Base-by-base conservation (phyloP, 495 filamentous ascomycete species). In the Staphylotrichum longicolle region DNA sequence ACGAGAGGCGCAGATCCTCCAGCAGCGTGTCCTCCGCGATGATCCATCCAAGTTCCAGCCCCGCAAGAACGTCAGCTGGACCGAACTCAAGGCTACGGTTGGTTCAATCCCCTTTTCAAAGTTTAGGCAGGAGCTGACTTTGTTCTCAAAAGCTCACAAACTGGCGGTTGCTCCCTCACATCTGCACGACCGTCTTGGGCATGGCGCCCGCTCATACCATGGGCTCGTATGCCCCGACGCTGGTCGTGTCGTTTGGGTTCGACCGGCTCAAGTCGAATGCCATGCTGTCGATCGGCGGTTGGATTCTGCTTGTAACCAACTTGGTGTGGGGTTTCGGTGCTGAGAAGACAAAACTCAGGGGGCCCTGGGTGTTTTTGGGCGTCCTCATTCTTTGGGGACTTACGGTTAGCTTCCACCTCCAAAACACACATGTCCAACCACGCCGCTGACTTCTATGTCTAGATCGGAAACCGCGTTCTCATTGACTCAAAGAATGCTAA, bases 261-360 rank as follows among this genome's bases (percentile, higher is more conserved):
- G 75, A 72, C 47, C 69, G 79, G 0, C 75, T 83, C 11, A 63
- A 69, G 7, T 79, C 82, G 7, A 84, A 84, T 63, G 81, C 81
- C 0, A 70, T 84, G 67, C 69, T 78, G 0, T 79, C 80, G 0
- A 78, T 83, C 2, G 73, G 74, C n/a, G 35, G 66, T 5, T 76
- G 74, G 62, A 61, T 72, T 35, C 45, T 72, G 32, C 53, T 73
- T 2, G 64, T 78, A 0, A 72, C 79, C 41, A 82, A 78, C 42
- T 71, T 79, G 32, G 53, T 75, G 5, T 80, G 48, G 72, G 78
- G 79, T 11, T 77, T 62, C 60, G 67, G 62, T 59, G 77, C 58
- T 58, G 81, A 67, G 72, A 62, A 60, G 35, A 45, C 62, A n/a
- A 56, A 55, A 7, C 39, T 9, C 12, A 34, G 70, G 6, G 70